Percentiles rank a stretch among this genome's conserved stretches.
These are phyloP conservation scores for Earliella scabrosa DNA, from an alignment of 1,284 basidiomycete genomes.

Conservation along the genomic window DNA sequence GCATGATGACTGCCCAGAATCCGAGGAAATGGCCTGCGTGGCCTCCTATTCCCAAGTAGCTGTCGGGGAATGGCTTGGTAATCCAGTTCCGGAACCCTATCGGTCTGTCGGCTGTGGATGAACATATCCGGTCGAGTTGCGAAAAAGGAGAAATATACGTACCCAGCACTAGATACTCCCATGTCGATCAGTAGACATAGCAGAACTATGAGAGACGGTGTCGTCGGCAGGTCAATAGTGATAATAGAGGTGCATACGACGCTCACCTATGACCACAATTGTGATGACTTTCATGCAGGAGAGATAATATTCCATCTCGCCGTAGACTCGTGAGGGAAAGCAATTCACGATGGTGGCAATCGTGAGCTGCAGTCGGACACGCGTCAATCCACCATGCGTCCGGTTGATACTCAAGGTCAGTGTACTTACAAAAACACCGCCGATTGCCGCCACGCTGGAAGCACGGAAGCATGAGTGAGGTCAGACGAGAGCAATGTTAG, in stretches of 20 bases:
- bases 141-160: background rate
- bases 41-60: slow-evolving; percentile 35
- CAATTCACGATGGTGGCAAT: slow-evolving; percentile 53
- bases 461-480: background rate
- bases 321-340: slow-evolving; percentile 34
- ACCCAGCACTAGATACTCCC: slow-evolving; percentile 28
- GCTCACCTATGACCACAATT: slow-evolving; percentile 37
- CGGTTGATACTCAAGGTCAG: background rate
- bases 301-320: slow-evolving; percentile 44
- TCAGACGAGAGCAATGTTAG: too few species aligned
- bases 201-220: slow-evolving; percentile 25
- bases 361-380: slow-evolving; percentile 69
- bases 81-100: slow-evolving; percentile 31
- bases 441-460: background rate
- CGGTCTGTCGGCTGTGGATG: slow-evolving; percentile 4
- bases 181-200: slow-evolving; percentile 38
- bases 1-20: slow-evolving; percentile 51
- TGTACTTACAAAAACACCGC: background rate
- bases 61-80: slow-evolving; percentile 26
- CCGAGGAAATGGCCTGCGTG: slow-evolving; percentile 46
- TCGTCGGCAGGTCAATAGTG: background rate
- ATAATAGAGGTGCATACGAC: background rate
- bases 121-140: too few species aligned
- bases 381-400: too few species aligned
- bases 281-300: slow-evolving; percentile 44